Base-by-base conservation (phyloP, 768 basidiomycete species). In the Auricularia sp. region DNA sequence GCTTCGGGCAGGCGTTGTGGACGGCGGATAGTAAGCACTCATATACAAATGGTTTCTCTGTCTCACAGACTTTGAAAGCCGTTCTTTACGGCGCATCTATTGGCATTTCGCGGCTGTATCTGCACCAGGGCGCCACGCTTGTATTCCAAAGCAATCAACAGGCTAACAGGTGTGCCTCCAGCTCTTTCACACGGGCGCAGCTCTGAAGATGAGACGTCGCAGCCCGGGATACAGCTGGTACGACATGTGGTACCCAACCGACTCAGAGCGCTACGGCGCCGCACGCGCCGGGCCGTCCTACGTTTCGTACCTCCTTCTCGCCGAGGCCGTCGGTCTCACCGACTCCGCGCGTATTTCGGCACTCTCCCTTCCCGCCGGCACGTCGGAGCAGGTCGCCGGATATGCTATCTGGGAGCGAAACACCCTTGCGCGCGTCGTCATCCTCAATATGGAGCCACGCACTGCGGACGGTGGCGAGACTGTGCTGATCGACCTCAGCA, bases 61-160 rank as follows among this genome's bases (percentile, higher is more conserved):
- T 1, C 23, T 33, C 29, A 18, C 14, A 10, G 4, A 36, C 54
- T 29, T 2, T 29, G 29, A 60, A 56, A 69, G 70, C 75, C 11
- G 64, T 74, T 34, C 65, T 73, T 44, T 75, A 72, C 67, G 68
- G 68, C 35, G 73, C 67, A 18, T 67, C 44, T 35, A 53, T 73
- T 60, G 70, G 71, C 43, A 74, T 74, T 51, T 67, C 71, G 23
- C 61, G 73, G 47, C 69, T 75, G 71, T 73, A 75, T 62, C 67
- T 74, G 14, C 75, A 76, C 64, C 74, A 76, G 53, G 75, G 75
- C 5, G 72, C 72, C 8, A 73, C 74, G 1, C 69, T 76, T 4
- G 75, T 74, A 3, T 68, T 74, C 53, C 75, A 76, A 62, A 74
- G 72, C 23, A 64, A 68, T 21, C 53, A 61, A 18, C 75, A 76